Base-by-base conservation (phyloP, 352 stramenopile species). In the Globisporangium lucens region DNA sequence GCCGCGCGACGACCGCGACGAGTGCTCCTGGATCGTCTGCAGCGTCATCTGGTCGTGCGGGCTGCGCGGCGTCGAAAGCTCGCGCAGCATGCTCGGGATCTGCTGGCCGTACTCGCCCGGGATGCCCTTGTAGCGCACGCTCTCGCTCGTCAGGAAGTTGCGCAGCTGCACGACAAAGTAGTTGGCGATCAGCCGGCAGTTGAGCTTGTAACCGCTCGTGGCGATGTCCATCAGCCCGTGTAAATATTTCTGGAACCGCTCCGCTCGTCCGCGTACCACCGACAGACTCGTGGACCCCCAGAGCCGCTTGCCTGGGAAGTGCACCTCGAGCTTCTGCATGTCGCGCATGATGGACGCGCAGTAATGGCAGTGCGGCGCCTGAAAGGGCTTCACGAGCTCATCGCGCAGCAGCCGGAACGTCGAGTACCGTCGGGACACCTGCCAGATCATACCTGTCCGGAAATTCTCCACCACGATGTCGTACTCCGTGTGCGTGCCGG, bases 391-490 rank as follows among this genome's bases (percentile, higher is more conserved):
- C 35, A 71, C 58, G 9, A 91, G 68, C 64, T 89, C 78, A 30
- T 89, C 76, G 35, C 82, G 81, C 41, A 93, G 66, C 29, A 82
- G 70, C n/a, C 73, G 76, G 69, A 93, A 91, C 17, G 75, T 74
- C 49, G 83, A 90, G 69, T 87, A 93, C 13, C 85, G 82, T 13
- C 85, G 78, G 61, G 80, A 74, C 68, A 93, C 79, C 66, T 86
- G 73, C 85, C 85, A 93, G 46, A 73, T 70, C 55, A 78, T 66
- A 12, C 70, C 75, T 13, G 80, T 73, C 1, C 85, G 75, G 47
- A 88, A 76, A 63, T 89, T 81, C 66, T 84, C 75, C 15, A 89
- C 72, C 38, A 85, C 71, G n/a, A 90, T 66, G 30, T 86, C 75
- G 73, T 93, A 93, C 62, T 91, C 80, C 1, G 75, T 90, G 75